These are phyloP conservation scores for Penicillium samsonianum DNA, from an alignment of 495 filamentous ascomycete species.

Conservation along the genomic window DNA sequence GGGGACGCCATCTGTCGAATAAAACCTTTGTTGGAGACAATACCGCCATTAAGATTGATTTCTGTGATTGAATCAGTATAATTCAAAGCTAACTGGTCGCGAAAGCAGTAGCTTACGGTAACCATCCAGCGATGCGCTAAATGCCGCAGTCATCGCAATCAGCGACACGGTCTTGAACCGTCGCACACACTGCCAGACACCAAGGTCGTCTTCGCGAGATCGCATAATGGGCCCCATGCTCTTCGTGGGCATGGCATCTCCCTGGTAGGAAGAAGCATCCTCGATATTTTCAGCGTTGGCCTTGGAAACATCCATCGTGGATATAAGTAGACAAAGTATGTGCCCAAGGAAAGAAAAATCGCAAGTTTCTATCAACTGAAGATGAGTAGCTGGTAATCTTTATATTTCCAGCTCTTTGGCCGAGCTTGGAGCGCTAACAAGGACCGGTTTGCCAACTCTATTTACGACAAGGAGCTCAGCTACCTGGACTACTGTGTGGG, in stretches of 20 bases:
- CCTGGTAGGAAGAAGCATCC: slow-evolving; percentile 3
- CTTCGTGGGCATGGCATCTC: slow-evolving; percentile 3
- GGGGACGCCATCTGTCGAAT: slow-evolving; percentile 36
- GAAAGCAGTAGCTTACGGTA: slow-evolving; percentile 33
- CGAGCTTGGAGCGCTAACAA: neutral
- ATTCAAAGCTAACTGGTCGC: neutral
- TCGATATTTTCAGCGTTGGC: slow-evolving; percentile 14
- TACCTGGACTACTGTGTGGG: neutral
- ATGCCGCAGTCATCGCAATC: slow-evolving; percentile 39
- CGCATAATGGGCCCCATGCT: slow-evolving; percentile 26
- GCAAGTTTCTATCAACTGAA: neutral
- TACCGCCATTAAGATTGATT: slow-evolving; percentile 43
- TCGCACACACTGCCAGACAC: slow-evolving; percentile 31
- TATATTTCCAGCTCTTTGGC: neutral
- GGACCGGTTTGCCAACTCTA: neutral
- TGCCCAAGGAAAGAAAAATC: neutral
- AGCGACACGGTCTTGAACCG: slow-evolving; percentile 29
- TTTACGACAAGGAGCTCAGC: neutral
- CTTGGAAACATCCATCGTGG: slow-evolving; percentile 13
- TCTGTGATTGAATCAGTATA: slow-evolving; percentile 21
- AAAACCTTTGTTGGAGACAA: slow-evolving; percentile 45
- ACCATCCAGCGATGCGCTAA: slow-evolving; percentile 43
- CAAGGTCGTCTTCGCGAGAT: slow-evolving; percentile 32
- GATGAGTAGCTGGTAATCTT: neutral
- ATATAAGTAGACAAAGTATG: neutral